phyloP scores from a whole-genome alignment of 1,284 basidiomycete species.

The Irpex lacteus region DNA sequence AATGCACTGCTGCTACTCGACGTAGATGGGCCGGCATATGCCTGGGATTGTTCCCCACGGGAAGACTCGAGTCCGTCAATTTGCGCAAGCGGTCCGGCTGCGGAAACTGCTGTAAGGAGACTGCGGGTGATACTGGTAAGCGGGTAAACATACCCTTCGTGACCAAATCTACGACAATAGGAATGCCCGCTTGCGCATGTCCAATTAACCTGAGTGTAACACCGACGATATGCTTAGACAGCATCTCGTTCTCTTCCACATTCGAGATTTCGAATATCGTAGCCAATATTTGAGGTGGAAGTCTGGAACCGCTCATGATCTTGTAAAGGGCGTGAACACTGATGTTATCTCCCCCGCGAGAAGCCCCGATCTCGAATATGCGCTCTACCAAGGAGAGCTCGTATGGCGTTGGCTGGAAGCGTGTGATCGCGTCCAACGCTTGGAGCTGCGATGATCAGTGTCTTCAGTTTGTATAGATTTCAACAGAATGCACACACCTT shows the following conservation, averaged over 20 bases:
- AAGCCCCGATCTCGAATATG: constrained; percentile 65
- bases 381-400: constrained; percentile 66
- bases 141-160: constrained; percentile 2
- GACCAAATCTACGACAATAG: constrained; percentile 7
- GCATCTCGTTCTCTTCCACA: constrained; percentile 86
- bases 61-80: constrained; percentile 12
- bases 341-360: constrained; percentile 72
- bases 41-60: not conserved
- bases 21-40: not conserved
- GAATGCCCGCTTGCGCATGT: constrained; percentile 84
- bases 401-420: constrained; percentile 58
- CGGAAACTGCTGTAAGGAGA: not conserved
- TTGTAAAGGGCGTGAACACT: constrained; percentile 80
- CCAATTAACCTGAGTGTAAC: constrained; percentile 87
- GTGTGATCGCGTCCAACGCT: constrained; percentile 25
- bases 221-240: constrained; percentile 63
- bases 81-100: constrained; percentile 12
- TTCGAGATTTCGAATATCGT: constrained; percentile 94
- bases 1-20: not conserved
- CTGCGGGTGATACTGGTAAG: not conserved
- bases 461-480: not conserved
- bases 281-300: constrained; percentile 75
- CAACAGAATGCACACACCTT: constrained; percentile 15
- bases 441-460: constrained; percentile 17
- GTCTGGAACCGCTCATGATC: constrained; percentile 73